Base-by-base conservation (phyloP, 176 grass and related monocot species). In the Phyllostachys edulis region DNA sequence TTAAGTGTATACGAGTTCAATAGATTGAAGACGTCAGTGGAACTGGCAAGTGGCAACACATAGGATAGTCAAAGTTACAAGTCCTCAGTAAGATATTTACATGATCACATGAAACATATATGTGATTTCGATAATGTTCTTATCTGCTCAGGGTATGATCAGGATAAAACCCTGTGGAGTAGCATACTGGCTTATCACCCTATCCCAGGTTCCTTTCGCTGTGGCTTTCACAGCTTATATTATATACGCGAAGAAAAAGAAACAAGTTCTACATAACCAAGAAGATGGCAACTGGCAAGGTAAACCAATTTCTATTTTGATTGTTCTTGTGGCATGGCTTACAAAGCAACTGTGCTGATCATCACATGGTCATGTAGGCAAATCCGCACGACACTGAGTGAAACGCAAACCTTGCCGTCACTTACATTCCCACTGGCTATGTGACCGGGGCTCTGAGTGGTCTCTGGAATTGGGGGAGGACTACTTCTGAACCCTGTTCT, bases 401-500 rank as follows among this genome's bases (percentile, higher is more conserved):
- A 60, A 40, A 69, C 34, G 23, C 73, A 90, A 39, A 63, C 75
- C 16, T 75, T 98, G 67, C 76, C 90, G 1, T 52, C 73, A 39
- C 54, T 88, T 32, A 39, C 80, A 14, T 86, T 98, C 63, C 88
- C 92, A 6, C 17, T 86, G 7, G 87, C 75, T 3, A 92, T 15
- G 80, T 93, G 79, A 94, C 95, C 0, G 95, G 95, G 10, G 83
- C 67, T 76, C 78, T 98, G 21, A 93, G 95, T 45, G 92, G 95
- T 61, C 89, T 98, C 72, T 47, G 95, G 92, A 69, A 95, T 97
- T 41, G 92, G 95, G 4, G 95, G 95, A 27, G 90, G 92, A 0
- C 71, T 97, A 14, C 87, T 97, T 67, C 84, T 94, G 7, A 97
- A 91, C 82, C 95, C 95, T 18, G 85, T 91, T 32, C 91, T 97